A percentile compares a stretch with the other conserved stretches of the same genome.
Conservation (phyloP, 306 rosid genomes). For the Inga leiocalycina region DNA sequence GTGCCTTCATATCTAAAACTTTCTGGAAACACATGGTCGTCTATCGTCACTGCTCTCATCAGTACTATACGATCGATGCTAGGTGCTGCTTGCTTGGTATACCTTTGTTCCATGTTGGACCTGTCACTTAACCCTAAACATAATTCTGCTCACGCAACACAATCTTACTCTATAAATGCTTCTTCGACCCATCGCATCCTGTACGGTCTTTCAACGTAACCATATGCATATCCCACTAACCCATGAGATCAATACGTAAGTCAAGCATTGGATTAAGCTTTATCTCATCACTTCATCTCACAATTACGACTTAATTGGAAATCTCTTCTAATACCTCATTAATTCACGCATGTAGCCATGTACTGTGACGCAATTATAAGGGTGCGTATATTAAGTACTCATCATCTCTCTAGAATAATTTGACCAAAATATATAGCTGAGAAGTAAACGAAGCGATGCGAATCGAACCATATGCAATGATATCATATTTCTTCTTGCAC, state of each 20-base stretch:
- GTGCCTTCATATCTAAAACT: not conserved
- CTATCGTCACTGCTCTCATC: not conserved
- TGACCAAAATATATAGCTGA: not conserved
- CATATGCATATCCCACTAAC: not conserved
- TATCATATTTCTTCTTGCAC: not conserved
- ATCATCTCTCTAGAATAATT: not conserved
- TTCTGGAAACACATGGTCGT: not conserved
- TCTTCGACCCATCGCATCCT: not conserved
- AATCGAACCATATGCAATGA: not conserved
- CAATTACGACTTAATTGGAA: not conserved
- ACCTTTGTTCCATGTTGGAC: not conserved
- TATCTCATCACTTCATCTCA: not conserved
- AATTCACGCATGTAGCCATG: not conserved
- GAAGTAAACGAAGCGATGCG: not conserved
- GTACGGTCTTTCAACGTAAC: too few relatives aligned
- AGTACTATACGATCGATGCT: not conserved
- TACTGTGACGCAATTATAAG: not conserved
- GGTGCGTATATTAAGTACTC: not conserved
- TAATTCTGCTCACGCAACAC: slow-evolving; percentile 5
- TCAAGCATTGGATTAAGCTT: not conserved
- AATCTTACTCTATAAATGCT: not conserved
- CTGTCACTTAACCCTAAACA: not conserved
- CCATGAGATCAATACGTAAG: not conserved
- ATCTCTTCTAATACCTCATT: not conserved
- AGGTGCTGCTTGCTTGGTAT: not conserved